Base-by-base conservation (phyloP, 352 stramenopile genomes). In the Pythium dissotocum region DNA sequence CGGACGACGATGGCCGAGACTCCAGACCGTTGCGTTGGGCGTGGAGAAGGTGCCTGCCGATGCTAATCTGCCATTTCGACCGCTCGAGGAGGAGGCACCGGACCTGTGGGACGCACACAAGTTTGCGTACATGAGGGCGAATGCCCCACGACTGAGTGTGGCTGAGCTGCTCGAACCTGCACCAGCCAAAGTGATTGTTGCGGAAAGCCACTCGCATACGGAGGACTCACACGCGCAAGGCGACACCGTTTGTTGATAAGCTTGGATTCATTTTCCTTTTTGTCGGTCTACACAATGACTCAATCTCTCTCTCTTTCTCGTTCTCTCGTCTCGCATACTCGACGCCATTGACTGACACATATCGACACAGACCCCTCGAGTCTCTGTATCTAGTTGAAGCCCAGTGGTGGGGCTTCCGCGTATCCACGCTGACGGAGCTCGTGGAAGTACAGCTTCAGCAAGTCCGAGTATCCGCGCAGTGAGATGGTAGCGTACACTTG, bases 391-490 rank as follows among this genome's bases (percentile, higher is more conserved):
- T 65, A 70, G 44, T 56, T 26, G 62, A 78, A 90, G 4, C 78
- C 84, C 14, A 92, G 76, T 12, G 84, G 72, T 12, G 84, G 81
- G 0, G 84, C 69, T 21, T 85, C 75, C 9, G 86, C 84, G 30
- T 64, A 72, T 35, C 76, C 72, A 7, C 71, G 77, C 40, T 67
- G 70, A 14, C 84, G 72, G 21, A 92, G 36, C 4, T 87, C 73
- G 12, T 71, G 69, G 51, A 90, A 94, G 65, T 94, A 91, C 51
- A 82, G 73, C 63, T 87, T 89, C 5, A 94, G 65, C 30, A 92
- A 57, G 33, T 89, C 78, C 4, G 80, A 78, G 60, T 91, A 94
- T 38, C 73, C 71, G 12, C 78, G 73, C n/a, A 94, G 73, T 5
- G 85, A 91, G 21, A 73, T 63, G 1, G 76, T 67, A 0, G 82